Conservation (phyloP, 148 eudicot genomes). For the Camellia japonica region DNA sequence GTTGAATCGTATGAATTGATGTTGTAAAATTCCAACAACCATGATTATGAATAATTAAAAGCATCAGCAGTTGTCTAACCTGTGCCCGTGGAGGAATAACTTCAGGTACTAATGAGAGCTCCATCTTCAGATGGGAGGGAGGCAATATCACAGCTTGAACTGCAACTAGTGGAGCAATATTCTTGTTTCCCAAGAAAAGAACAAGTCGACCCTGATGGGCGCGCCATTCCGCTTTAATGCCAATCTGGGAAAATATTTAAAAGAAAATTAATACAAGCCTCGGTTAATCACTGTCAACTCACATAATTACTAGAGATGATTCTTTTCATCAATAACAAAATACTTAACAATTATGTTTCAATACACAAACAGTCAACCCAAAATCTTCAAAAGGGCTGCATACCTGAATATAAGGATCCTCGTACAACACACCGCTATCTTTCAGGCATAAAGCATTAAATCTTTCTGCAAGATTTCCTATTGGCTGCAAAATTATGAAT, state of each 20-base stretch:
- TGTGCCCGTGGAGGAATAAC: conserved; percentile 98
- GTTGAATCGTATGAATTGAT: no score
- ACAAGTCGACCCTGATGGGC: conserved; percentile 85
- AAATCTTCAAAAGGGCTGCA: neutral
- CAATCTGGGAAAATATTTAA: conserved; percentile 53
- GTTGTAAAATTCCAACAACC: no score
- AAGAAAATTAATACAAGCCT: neutral
- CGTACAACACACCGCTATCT: conserved; percentile 95
- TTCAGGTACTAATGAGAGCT: conserved; percentile 88
- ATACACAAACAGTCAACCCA: conserved; percentile 6
- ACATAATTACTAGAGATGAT: neutral
- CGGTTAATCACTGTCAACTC: conserved; percentile 1
- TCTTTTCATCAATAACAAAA: neutral
- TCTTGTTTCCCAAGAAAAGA: conserved; percentile 93
- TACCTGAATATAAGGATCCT: conserved; percentile 96
- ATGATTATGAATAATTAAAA: neutral
- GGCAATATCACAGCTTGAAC: conserved; percentile 84
- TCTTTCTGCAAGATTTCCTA: conserved; percentile 80
- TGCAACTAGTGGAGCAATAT: conserved; percentile 74
- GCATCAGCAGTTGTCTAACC: conserved; percentile 37
- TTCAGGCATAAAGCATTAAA: conserved; percentile 71
- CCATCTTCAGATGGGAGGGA: conserved; percentile 78
- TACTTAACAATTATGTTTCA: conserved; percentile 11
- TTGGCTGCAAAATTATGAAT: conserved; percentile 58
- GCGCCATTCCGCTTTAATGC: conserved; percentile 96